These are phyloP conservation scores for Lipomyces lipofer DNA, from an alignment of 805 yeast genomes.

Conservation along the genomic window DNA sequence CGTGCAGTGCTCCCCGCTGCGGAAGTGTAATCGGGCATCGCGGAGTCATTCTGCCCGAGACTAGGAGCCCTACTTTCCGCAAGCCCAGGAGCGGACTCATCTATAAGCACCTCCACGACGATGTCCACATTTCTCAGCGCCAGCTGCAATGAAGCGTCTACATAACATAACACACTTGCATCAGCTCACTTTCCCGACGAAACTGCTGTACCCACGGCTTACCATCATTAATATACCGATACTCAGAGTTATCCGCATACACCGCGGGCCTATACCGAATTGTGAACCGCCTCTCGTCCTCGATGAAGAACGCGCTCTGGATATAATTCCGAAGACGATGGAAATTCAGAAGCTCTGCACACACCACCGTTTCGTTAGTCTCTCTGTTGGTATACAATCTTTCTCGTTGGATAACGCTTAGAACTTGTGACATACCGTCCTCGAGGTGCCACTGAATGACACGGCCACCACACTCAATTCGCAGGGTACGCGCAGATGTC, in stretches of 20 bases:
- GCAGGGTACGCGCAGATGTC: constrained; percentile 8
- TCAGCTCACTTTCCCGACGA: too few relatives aligned
- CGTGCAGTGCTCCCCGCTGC: too few relatives aligned
- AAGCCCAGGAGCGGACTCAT: neutral
- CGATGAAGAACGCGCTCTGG: constrained; percentile 26
- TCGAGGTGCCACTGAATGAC: constrained; percentile 21
- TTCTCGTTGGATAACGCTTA: too few relatives aligned
- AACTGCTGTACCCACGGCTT: too few relatives aligned
- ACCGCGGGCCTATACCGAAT: constrained; percentile 2
- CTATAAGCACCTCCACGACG: constrained; percentile 10
- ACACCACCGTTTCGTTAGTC: too few relatives aligned
- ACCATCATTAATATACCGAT: constrained; percentile 4
- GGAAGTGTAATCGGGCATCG: too few relatives aligned
- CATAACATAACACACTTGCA: neutral
- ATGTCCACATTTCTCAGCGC: constrained; percentile 16
- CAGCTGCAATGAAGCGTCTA: constrained; percentile 11
- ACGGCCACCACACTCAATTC: constrained; percentile 21
- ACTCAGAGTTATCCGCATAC: neutral
- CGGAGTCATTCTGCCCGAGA: too few relatives aligned
- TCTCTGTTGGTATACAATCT: too few relatives aligned
- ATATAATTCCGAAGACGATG: constrained; percentile 20
- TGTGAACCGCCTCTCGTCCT: constrained; percentile 4
- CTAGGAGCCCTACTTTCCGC: neutral
- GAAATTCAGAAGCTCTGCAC: constrained; percentile 10
- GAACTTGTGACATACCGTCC: too few relatives aligned